phyloP scores from a whole-genome alignment of 352 stramenopile genomes.

The Pythium volutum region DNA sequence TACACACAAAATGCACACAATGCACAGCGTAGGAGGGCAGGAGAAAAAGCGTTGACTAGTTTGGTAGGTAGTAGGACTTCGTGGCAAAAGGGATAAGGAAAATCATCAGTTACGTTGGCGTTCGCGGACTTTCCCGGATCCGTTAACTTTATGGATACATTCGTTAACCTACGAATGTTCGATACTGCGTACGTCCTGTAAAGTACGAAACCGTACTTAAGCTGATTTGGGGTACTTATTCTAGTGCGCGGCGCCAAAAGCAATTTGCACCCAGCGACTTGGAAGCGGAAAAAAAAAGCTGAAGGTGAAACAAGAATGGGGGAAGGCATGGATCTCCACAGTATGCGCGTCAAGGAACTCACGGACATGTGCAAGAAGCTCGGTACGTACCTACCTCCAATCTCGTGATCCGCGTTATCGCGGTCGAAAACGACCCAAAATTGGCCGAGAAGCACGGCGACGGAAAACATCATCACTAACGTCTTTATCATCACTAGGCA shows the following conservation, averaged over 20 bases:
- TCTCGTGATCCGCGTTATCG: not conserved
- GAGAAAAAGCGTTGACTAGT: not conserved
- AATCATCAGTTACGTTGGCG: not conserved
- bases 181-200: not conserved
- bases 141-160: not conserved
- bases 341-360: constrained; percentile 79
- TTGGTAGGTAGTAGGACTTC: not conserved
- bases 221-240: not conserved
- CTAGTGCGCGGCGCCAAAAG: not conserved
- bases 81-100: not conserved
- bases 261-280: not conserved
- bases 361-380: constrained; percentile 74
- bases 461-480: too few relatives aligned
- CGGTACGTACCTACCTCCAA: constrained; percentile 30
- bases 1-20: not conserved
- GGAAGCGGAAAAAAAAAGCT: not conserved
- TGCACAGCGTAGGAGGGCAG: not conserved
- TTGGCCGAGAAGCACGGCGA: not conserved
- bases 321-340: constrained; percentile 57
- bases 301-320: not conserved
- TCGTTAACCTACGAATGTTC: not conserved
- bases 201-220: constrained; percentile 22
- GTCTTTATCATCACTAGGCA: constrained; percentile 54
- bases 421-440: not conserved
- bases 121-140: too few relatives aligned